A percentile compares a stretch with the other conserved stretches of the same genome.
These are phyloP conservation scores for Penicillium maclennaniae DNA, from an alignment of 495 filamentous ascomycete species.

Conservation along the genomic window DNA sequence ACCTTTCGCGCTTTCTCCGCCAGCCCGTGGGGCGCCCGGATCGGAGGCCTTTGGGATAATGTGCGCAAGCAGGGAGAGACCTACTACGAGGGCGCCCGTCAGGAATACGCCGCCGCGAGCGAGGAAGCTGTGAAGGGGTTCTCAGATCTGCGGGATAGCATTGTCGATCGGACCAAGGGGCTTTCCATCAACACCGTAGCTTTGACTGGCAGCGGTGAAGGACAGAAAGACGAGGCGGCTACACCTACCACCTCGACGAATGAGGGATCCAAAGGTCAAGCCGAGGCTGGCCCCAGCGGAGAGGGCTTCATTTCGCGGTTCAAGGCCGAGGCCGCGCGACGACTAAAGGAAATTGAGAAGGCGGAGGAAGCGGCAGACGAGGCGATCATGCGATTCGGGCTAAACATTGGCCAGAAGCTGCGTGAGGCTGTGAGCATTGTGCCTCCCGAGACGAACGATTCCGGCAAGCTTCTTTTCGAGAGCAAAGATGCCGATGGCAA, in stretches of 20 bases:
- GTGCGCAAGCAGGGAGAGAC: conserved; percentile 88
- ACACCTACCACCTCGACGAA: conserved; percentile 34
- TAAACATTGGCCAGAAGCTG: conserved; percentile 86
- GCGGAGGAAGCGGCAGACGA: conserved; percentile 98
- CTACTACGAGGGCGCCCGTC: conserved; percentile 76
- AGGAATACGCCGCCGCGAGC: conserved; percentile 75
- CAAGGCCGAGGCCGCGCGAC: conserved; percentile 73
- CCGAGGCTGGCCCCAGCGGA: conserved; percentile 59
- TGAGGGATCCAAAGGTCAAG: conserved; percentile 31
- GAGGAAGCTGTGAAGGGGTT: conserved; percentile 83
- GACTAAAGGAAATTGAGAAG: conserved; percentile 85
- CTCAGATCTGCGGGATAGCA: conserved; percentile 60
- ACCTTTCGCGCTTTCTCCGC: conserved; percentile 89
- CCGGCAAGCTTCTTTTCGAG: conserved; percentile 71
- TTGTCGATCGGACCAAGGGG: conserved; percentile 68
- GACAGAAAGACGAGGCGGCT: conserved; percentile 30
- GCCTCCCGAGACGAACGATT: conserved; percentile 52
- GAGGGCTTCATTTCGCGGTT: conserved; percentile 82
- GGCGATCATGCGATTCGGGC: conserved; percentile 87
- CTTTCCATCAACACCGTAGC: conserved; percentile 59
- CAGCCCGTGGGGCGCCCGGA: conserved; percentile 78
- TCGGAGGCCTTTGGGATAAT: conserved; percentile 84
- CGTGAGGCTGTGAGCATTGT: conserved; percentile 87
- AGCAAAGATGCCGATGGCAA: conserved; percentile 87
- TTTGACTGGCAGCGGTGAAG: conserved; percentile 24